Percentiles rank a stretch among this genome's conserved stretches.
Conservation (phyloP, 306 rosid species). For the Cicer cuneatum region DNA sequence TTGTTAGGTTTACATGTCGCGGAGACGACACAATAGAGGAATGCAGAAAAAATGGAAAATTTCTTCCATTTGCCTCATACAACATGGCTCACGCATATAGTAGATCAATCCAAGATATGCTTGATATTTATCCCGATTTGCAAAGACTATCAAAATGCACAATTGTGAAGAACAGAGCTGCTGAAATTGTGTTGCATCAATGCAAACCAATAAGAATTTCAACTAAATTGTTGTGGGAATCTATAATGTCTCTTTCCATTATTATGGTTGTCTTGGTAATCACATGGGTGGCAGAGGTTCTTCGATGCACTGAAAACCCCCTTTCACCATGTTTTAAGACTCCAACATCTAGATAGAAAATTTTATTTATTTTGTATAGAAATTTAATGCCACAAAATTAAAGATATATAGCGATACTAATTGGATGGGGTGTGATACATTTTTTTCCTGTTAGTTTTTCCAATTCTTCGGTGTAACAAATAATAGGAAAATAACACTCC, state of each 20-base stretch:
- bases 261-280: constrained; percentile 61
- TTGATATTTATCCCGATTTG: constrained; percentile 67
- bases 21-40: constrained; percentile 28
- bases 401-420: neutral
- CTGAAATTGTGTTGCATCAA: constrained; percentile 64
- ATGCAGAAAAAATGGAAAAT: constrained; percentile 57
- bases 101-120: constrained; percentile 60
- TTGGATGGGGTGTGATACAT: neutral
- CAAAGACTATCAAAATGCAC: constrained; percentile 60
- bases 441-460: neutral
- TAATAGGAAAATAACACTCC: constrained; percentile 26
- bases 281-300: constrained; percentile 50
- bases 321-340: constrained; percentile 43
- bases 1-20: constrained; percentile 56
- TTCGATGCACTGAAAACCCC: constrained; percentile 51
- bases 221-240: constrained; percentile 56
- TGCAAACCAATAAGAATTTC: constrained; percentile 59
- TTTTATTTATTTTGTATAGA: constrained; percentile 27
- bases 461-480: constrained; percentile 18
- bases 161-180: constrained; percentile 53
- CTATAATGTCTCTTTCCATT: constrained; percentile 62
- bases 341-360: constrained; percentile 24
- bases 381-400: neutral
- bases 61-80: constrained; percentile 53
- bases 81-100: constrained; percentile 70